phyloP scores from a whole-genome alignment of 306 rosid species.

The Prunus davidiana region DNA sequence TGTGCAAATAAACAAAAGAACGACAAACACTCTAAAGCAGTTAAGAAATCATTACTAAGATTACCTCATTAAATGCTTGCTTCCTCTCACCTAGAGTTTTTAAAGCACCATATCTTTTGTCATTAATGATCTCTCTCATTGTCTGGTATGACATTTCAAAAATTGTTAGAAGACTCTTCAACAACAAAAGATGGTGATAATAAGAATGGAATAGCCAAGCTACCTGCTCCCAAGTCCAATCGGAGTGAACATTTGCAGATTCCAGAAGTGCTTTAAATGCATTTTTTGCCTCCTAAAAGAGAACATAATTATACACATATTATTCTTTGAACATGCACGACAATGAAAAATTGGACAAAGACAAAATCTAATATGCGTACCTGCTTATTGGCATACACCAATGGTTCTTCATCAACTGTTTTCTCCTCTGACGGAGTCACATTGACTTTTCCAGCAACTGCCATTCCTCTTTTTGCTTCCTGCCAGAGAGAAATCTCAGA shows the following conservation, averaged over 20 bases:
- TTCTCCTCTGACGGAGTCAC: conserved; percentile 68
- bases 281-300: conserved; percentile 81
- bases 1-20: not conserved
- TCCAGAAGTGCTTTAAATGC: conserved; percentile 92
- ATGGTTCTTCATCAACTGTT: conserved; percentile 65
- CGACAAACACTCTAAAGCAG: conserved; percentile 2
- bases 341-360: conserved; percentile 10
- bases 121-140: conserved; percentile 93
- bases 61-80: conserved; percentile 99
- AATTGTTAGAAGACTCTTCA: conserved; percentile 27
- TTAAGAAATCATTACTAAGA: conserved; percentile 17
- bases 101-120: conserved; percentile 87
- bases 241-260: conserved; percentile 88
- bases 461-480: conserved; percentile 74
- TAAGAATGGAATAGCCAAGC: conserved; percentile 19
- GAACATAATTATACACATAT: not conserved
- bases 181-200: not conserved
- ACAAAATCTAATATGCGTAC: conserved; percentile 43
- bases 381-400: conserved; percentile 83
- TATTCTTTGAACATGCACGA: not conserved
- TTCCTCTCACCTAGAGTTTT: conserved; percentile 97
- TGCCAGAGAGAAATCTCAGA: conserved; percentile 30
- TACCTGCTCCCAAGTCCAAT: conserved; percentile 99
- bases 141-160: conserved; percentile 48
- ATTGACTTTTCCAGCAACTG: conserved; percentile 67